These are phyloP conservation scores for Fusarium tanahbumbuense DNA, from an alignment of 2,329 filamentous ascomycete genomes.

Conservation along the genomic window DNA sequence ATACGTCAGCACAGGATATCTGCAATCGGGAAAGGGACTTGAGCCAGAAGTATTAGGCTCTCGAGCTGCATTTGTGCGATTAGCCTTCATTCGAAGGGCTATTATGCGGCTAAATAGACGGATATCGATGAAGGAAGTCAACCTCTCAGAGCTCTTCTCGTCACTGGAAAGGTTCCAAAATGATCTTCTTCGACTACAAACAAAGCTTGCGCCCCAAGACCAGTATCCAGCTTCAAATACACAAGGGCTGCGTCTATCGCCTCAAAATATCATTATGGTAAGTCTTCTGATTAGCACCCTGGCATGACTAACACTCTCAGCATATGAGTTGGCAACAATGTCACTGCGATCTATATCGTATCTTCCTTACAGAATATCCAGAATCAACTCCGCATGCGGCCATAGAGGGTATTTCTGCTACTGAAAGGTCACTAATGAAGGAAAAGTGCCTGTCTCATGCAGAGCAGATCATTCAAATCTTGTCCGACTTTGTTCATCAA, in stretches of 20 bases:
- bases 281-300: neutral
- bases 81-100: slow-evolving; percentile 39
- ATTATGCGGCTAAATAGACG: slow-evolving; percentile 44
- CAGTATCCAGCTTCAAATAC: slow-evolving; percentile 37
- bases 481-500: slow-evolving; percentile 51
- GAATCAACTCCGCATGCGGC: slow-evolving; percentile 54
- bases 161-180: slow-evolving; percentile 46
- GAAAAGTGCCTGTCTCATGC: slow-evolving; percentile 54
- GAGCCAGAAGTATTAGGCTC: slow-evolving; percentile 41
- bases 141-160: slow-evolving; percentile 38
- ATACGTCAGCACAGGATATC: slow-evolving; percentile 39
- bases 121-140: slow-evolving; percentile 43
- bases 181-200: slow-evolving; percentile 40
- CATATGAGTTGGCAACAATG: slow-evolving; percentile 55
- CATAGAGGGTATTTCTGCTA: slow-evolving; percentile 46
- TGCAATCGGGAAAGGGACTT: slow-evolving; percentile 43
- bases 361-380: slow-evolving; percentile 55
- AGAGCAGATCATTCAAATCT: slow-evolving; percentile 51
- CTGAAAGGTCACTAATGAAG: slow-evolving; percentile 42
- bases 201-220: slow-evolving; percentile 36
- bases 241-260: slow-evolving; percentile 32
- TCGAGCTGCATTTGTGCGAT: slow-evolving; percentile 42
- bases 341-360: slow-evolving; percentile 58
- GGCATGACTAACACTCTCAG: slow-evolving; percentile 7
- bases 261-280: slow-evolving; percentile 42